A percentile compares a stretch with the other conserved stretches of the same genome.
phyloP scores from a whole-genome alignment of 805 yeast genomes.

The Yamadazyma philogaea region DNA sequence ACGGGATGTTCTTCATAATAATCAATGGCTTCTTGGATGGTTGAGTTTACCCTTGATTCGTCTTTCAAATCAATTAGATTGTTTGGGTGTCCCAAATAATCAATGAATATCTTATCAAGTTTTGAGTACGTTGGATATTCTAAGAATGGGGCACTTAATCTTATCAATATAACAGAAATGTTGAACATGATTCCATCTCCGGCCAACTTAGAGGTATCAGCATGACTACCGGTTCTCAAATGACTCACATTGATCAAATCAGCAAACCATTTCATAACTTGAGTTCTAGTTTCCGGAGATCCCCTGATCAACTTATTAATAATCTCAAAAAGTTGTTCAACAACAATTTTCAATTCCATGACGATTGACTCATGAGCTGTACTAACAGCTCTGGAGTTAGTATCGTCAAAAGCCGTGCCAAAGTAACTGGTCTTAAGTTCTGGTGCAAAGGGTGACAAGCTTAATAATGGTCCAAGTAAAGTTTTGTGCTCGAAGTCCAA shows the following conservation, averaged over 20 bases:
- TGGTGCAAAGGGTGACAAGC: constrained; percentile 68
- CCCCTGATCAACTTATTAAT: constrained; percentile 75
- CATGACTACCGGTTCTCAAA: constrained; percentile 81
- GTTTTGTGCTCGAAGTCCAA: constrained; percentile 58
- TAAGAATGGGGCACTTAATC: constrained; percentile 80
- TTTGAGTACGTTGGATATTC: constrained; percentile 59
- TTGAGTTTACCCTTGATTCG: constrained; percentile 81
- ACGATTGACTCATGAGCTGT: constrained; percentile 59
- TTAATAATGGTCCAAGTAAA: constrained; percentile 72
- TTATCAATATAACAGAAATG: constrained; percentile 61
- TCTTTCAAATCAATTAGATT: constrained; percentile 63
- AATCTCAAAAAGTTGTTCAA: constrained; percentile 66
- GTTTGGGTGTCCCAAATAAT: constrained; percentile 54
- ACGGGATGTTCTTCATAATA: constrained; percentile 44
- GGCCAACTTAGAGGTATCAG: constrained; percentile 62
- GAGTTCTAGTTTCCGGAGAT: constrained; percentile 59
- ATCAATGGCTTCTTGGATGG: constrained; percentile 64
- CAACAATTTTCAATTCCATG: constrained; percentile 55
- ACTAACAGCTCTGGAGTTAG: constrained; percentile 26
- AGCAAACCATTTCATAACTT: constrained; percentile 66
- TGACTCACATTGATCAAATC: constrained; percentile 78
- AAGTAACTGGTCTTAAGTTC: constrained; percentile 49
- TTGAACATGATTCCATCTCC: constrained; percentile 83
- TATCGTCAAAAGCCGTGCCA: constrained; percentile 9
- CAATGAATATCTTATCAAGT: constrained; percentile 70